Evolutionary conservation across 169 alveolate species (phyloP), one percentile per base, ranked within the genome.

Genomic region (Toxoplasma gondii): DNA sequence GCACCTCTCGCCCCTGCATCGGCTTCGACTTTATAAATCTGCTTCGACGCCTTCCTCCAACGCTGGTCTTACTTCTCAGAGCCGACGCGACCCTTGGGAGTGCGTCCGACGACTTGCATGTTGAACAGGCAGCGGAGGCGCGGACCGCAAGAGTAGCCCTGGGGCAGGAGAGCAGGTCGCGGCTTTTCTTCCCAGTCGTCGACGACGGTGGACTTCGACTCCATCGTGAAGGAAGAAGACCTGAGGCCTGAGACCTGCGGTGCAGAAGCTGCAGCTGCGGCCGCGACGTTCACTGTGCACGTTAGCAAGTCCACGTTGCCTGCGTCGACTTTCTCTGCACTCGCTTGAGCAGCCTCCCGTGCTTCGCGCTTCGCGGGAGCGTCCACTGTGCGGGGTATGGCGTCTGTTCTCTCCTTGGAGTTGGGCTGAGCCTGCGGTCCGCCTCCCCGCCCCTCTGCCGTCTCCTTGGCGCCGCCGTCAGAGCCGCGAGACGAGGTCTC

Each of bases 71-170:
- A 74, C 84, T 74, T 74, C 27, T 31, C 84, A 0, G 44, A 36
- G 10, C 84, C 84, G 22, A 74, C 84, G 2, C 43, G 84, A 1
- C 45, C 84, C 84, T 34, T 31, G 44, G 84, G 44, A 24, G 43
- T 74, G 44, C 45, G 24, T 24, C 84, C 84, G 84, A 74, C 84
- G 44, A 74, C n/a, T 36, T 74, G 44, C 84, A 74, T 22, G 22
- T 74, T 74, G 44, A 74, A 74, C 24, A 74, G 44, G 44, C 84
- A 74, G 84, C 84, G 84, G 12, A 74, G 84, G 1, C 84, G 84
- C 44, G 84, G 84, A 36, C 84, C 84, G 84, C 84, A 74, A 12
- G 84, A 31, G 84, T 36, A 74, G 84, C 84, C 84, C 10, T 34
- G 17, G 1, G 84, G 84, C 43, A 74, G 84, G 44, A 74, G 27